Percentiles rank a stretch among this genome's conserved stretches.
Evolutionary conservation across 2,329 filamentous ascomycete species (phyloP).

Genomic region (Nemania serpens): DNA sequence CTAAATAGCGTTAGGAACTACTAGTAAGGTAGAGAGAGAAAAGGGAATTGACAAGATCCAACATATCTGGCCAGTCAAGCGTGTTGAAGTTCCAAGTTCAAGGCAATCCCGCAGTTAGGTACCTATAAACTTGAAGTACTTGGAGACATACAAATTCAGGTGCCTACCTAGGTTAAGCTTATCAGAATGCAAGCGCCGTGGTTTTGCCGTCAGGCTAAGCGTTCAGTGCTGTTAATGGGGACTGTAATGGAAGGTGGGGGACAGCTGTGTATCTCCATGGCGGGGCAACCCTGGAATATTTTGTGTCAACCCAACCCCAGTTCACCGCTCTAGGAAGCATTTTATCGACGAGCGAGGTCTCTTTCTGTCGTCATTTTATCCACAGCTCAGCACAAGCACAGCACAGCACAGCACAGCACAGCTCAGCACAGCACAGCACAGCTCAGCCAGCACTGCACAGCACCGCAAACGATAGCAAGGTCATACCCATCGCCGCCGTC

Average conservation of each 20-base stretch:
- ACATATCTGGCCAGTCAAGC: no score
- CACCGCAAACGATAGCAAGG: background rate
- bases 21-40: no score
- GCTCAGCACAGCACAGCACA: background rate
- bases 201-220: constrained; percentile 8
- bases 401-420: background rate
- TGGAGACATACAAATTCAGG: background rate
- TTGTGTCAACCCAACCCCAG: constrained; percentile 8
- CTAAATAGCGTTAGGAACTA: no score
- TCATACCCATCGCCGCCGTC: background rate
- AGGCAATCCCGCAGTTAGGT: background rate
- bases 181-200: background rate
- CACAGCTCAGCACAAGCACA: no score
- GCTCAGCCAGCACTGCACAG: background rate
- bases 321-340: constrained; percentile 27
- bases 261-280: constrained; percentile 7
- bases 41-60: no score
- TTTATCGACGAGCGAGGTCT: constrained; percentile 26
- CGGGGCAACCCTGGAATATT: constrained; percentile 25
- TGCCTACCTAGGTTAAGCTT: background rate
- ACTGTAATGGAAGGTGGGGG: background rate
- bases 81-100: background rate
- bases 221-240: background rate
- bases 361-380: constrained; percentile 23
- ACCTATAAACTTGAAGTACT: background rate